Base-by-base conservation (phyloP, 2,329 filamentous ascomycete genomes). In the Monosporascus ibericus region DNA sequence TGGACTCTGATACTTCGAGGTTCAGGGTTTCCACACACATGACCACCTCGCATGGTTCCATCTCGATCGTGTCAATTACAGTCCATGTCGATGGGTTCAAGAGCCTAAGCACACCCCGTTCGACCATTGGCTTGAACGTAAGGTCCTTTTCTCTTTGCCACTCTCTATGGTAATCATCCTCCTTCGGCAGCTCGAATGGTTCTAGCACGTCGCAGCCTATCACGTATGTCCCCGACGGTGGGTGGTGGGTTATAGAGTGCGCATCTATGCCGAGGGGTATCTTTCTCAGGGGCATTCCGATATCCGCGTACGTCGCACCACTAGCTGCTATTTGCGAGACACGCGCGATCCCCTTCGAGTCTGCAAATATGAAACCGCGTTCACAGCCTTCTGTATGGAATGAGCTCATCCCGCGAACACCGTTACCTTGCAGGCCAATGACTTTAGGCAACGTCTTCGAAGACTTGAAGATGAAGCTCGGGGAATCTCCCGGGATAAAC, bases 1-100 rank as follows among this genome's bases (percentile, higher is more conserved):
- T 96, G 36, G 86, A 84, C 70, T 99, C 94, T 0, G 92, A 96
- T 7, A 95, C 79, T 69, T 97, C 94, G 15, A 99, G 81, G 51
- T 88, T 87, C 39, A 97, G 78, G 5, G 87, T 86, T 67, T 92
- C 86, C 63, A 97, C 82, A 55, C 87, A 90, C 66, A 94, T 86
- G 15, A 95, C 77, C 14, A 84, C 81, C 70, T 96, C 92, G 56
- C 80, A 85, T 0, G 82, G 74, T 50, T 92, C 88, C 58, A 96
- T 78, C 44, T 84, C 75, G 49, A 91, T 75, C 24, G 79, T 84
- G 65, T 96, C 88, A 53, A 97, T 87, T 38, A 92, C 77, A 0
- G 82, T 82, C 84, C 90, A 92, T 4, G 83, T 90, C 46, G 78
- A 77, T 0, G 90, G 87, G 58, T 86, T 92, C 51, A 96, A 73